These are phyloP conservation scores for Tuctoria greenei DNA, from an alignment of 176 grass and related monocot genomes.

Conservation along the genomic window DNA sequence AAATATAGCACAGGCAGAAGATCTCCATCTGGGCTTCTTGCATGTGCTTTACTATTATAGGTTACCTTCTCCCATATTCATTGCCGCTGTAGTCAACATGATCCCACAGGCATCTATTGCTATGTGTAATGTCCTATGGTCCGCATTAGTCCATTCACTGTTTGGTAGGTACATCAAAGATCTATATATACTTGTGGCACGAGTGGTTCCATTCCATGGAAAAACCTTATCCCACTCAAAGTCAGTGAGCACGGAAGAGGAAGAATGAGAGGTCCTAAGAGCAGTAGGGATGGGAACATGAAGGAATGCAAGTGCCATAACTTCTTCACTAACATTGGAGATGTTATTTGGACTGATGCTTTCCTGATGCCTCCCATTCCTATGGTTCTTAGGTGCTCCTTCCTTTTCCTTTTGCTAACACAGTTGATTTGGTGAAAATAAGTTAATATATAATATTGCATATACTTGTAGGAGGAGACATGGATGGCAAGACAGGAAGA, in stretches of 20 bases:
- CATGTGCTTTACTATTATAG: neutral
- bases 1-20: neutral
- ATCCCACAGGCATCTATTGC: neutral
- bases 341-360: neutral
- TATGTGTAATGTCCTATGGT: neutral
- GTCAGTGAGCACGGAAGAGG: constrained; percentile 2
- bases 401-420: constrained; percentile 7
- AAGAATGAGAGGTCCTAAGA: constrained; percentile 24
- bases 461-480: neutral
- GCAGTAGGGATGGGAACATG: constrained; percentile 20
- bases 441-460: neutral
- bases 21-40: neutral
- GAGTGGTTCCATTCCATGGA: neutral
- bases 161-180: neutral
- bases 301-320: neutral
- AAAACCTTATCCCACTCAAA: neutral
- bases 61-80: neutral
- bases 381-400: constrained; percentile 14
- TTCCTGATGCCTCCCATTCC: constrained; percentile 40
- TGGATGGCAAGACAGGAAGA: neutral
- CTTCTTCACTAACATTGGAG: neutral
- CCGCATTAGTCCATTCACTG: neutral
- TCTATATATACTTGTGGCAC: neutral
- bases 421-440: neutral
- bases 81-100: neutral